phyloP scores from a whole-genome alignment of 2,329 filamentous ascomycete species.

The Monosporascus sp. region DNA sequence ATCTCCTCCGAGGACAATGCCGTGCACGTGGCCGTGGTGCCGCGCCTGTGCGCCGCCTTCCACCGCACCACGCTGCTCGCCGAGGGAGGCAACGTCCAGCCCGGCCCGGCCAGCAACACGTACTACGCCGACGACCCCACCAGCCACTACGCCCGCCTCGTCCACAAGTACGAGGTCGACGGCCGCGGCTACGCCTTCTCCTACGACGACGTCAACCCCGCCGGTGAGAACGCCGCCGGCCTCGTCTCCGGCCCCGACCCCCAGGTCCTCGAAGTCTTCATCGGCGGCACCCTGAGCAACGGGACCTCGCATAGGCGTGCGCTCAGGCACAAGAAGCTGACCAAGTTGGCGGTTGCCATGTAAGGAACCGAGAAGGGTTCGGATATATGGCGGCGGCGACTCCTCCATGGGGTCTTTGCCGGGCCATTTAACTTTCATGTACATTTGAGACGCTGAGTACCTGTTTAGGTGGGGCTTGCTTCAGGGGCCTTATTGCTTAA shows the following conservation, averaged over 20 bases:
- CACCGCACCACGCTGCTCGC: constrained; percentile 40
- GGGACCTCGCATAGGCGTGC: neutral
- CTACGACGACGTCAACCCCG: constrained; percentile 62
- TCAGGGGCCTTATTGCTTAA: too few species aligned
- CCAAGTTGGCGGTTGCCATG: neutral
- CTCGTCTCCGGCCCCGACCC: constrained; percentile 43
- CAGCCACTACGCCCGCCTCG: constrained; percentile 53
- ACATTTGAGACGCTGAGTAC: too few species aligned
- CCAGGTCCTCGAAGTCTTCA: constrained; percentile 37
- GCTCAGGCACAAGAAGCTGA: neutral
- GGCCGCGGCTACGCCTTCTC: constrained; percentile 60
- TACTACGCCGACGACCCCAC: constrained; percentile 43
- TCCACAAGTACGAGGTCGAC: constrained; percentile 56
- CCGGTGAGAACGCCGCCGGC: constrained; percentile 49
- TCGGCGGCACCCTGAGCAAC: constrained; percentile 32
- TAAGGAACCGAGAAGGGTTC: neutral
- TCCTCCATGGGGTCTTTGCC: too few species aligned
- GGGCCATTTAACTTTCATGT: too few species aligned
- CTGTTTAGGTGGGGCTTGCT: too few species aligned
- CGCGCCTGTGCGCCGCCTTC: constrained; percentile 47
- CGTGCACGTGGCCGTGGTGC: constrained; percentile 37
- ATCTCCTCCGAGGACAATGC: constrained; percentile 31
- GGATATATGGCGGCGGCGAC: neutral
- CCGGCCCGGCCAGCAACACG: constrained; percentile 25
- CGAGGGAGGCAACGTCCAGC: constrained; percentile 41